Base-by-base conservation (phyloP, 2,329 filamentous ascomycete genomes). In the Aspergillus sp. region DNA sequence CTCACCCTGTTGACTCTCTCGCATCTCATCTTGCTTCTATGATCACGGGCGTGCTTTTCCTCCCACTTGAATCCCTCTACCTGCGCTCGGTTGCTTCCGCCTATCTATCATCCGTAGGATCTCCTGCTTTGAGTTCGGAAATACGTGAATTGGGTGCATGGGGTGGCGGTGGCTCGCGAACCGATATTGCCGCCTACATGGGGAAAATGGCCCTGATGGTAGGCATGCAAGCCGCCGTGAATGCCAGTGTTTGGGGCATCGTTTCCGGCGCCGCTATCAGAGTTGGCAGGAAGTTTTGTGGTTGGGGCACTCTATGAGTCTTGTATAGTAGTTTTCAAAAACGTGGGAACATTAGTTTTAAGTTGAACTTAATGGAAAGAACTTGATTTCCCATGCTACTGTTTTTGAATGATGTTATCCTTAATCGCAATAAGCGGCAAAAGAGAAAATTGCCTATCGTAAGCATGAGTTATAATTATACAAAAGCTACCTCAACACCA, bases 1-100 rank as follows among this genome's bases (percentile, higher is more conserved):
- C 73, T 9, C 73, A 77, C 36, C 75, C 77, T 5, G 73, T 75
- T 11, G 77, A 79, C 63, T 75, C 76, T 7, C 69, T 80, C 26
- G 72, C 77, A 20, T 78, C 75, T 5, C 76, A 79, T 52, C 65
- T 79, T 24, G 72, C 77, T 7, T 69, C 72, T 6, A 62, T 78
- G 39, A 64, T 77, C 42, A 76, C 73, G 9, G 71, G 65, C 12
- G 64, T 74, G n/a, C 61, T 78, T 9, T 74, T 78, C 49, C 70
- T 76, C 7, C 77, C 77, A 0, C 64, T 79, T 24, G 77, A 79
- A 63, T 73, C 74, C 6, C 63, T 78, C 11, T 77, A 73, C 54
- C 69, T 78, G 24, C 75, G 77, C 6, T 76, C 75, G 26, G 67
- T 80, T 20, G 74, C 77, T 9, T 60, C 65, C 20, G 73, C 73